These are phyloP conservation scores for Aureobasidium pullulans DNA, from an alignment of 2,329 filamentous ascomycete species.

Conservation along the genomic window DNA sequence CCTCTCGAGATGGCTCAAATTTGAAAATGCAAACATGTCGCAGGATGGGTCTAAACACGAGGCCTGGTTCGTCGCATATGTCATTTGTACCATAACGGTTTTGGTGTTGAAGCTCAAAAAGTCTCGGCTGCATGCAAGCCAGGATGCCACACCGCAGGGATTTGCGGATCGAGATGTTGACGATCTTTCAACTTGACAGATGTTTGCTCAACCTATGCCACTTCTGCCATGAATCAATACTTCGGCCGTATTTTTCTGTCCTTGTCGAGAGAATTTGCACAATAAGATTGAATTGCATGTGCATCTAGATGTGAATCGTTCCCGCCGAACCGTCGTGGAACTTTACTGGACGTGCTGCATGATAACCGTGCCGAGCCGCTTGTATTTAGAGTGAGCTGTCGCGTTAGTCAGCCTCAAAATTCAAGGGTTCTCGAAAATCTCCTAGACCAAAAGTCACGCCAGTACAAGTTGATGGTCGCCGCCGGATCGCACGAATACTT, in stretches of 20 bases:
- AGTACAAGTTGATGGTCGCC: neutral
- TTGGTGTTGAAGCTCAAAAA: constrained; percentile 8
- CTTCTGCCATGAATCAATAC: neutral
- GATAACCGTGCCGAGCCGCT: constrained; percentile 9
- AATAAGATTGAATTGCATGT: neutral
- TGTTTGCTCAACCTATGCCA: no score
- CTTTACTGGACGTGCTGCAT: neutral
- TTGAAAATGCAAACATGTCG: neutral
- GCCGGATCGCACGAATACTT: neutral
- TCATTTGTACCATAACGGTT: neutral
- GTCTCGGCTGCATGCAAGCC: constrained; percentile 9
- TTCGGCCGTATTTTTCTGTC: neutral
- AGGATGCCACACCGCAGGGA: constrained; percentile 3
- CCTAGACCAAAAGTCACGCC: neutral
- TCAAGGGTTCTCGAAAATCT: constrained; percentile 12
- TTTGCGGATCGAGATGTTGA: constrained; percentile 9
- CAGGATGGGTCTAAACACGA: neutral
- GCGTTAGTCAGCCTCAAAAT: constrained; percentile 12
- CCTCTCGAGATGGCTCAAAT: neutral
- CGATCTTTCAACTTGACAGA: neutral
- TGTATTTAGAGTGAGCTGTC: constrained; percentile 10
- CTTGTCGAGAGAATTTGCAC: neutral
- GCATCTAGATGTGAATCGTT: neutral
- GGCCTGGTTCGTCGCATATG: neutral
- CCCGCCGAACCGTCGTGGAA: constrained; percentile 1